Conservation (phyloP, 2,329 filamentous ascomycete genomes). For the Diplodia sapinea region DNA sequence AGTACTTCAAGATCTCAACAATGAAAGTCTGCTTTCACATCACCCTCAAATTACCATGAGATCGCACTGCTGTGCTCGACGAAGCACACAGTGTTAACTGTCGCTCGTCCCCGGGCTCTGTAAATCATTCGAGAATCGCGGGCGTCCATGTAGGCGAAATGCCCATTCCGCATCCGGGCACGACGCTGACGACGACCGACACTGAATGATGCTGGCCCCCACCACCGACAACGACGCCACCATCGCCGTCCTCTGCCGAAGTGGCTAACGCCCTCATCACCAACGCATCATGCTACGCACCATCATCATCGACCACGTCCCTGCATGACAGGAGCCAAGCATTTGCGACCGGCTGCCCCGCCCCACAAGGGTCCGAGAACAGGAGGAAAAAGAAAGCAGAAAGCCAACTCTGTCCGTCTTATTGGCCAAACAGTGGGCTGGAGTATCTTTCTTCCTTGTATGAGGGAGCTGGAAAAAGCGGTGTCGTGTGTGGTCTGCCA, state of each 20-base stretch:
- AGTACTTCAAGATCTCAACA: too few relatives aligned
- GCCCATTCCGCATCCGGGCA: neutral
- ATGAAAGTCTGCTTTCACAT: too few relatives aligned
- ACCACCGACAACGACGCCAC: too few relatives aligned
- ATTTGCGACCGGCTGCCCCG: neutral
- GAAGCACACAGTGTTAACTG: too few relatives aligned
- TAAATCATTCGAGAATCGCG: neutral
- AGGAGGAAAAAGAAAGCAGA: too few relatives aligned
- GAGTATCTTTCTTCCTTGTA: too few relatives aligned
- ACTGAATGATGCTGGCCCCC: neutral
- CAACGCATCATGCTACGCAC: neutral
- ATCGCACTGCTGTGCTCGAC: neutral
- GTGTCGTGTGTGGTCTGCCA: too few relatives aligned
- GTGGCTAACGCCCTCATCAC: neutral
- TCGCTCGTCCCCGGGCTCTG: too few relatives aligned
- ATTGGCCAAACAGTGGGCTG: too few relatives aligned
- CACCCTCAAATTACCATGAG: neutral
- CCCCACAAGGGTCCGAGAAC: too few relatives aligned
- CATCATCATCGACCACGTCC: neutral
- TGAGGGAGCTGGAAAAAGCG: too few relatives aligned
- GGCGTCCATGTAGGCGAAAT: neutral
- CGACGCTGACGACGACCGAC: neutral
- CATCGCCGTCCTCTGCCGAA: neutral
- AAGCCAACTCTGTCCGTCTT: accelerated
- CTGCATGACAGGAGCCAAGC: neutral